phyloP scores from a whole-genome alignment of 306 rosid species.

The Ammopiptanthus mongolicus region DNA sequence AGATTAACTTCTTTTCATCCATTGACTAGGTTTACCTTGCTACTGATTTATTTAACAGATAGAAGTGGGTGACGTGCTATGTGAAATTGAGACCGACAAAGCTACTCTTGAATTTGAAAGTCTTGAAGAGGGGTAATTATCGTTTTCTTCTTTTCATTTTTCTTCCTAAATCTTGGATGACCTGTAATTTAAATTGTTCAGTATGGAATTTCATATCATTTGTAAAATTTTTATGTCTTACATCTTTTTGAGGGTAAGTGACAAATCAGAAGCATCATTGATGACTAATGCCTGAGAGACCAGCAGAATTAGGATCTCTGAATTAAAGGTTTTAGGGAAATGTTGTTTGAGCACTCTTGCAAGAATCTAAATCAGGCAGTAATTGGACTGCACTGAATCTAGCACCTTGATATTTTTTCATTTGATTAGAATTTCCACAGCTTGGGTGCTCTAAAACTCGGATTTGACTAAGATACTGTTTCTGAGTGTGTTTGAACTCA shows the following conservation, averaged over 20 bases:
- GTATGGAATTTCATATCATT: background rate
- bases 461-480: background rate
- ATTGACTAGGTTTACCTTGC: conserved; percentile 25
- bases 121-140: conserved; percentile 89
- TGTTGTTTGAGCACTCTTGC: background rate
- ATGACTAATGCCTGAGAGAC: background rate
- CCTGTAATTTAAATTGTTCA: conserved; percentile 7
- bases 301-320: background rate
- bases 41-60: conserved; percentile 52
- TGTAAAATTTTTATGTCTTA: background rate
- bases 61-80: conserved; percentile 67
- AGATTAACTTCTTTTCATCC: conserved; percentile 16
- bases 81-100: conserved; percentile 45
- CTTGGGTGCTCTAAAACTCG: background rate
- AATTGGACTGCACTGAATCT: background rate
- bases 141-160: conserved; percentile 5
- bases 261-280: background rate
- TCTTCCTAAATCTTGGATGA: background rate
- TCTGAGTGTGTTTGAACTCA: background rate
- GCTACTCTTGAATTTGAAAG: conserved; percentile 94
- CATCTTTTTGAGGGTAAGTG: background rate
- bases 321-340: background rate
- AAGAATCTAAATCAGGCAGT: background rate
- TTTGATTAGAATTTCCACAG: background rate
- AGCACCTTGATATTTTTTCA: background rate